Evolutionary conservation across 2,329 filamentous ascomycete genomes (phyloP).

Genomic region (Fusarium sp.): DNA sequence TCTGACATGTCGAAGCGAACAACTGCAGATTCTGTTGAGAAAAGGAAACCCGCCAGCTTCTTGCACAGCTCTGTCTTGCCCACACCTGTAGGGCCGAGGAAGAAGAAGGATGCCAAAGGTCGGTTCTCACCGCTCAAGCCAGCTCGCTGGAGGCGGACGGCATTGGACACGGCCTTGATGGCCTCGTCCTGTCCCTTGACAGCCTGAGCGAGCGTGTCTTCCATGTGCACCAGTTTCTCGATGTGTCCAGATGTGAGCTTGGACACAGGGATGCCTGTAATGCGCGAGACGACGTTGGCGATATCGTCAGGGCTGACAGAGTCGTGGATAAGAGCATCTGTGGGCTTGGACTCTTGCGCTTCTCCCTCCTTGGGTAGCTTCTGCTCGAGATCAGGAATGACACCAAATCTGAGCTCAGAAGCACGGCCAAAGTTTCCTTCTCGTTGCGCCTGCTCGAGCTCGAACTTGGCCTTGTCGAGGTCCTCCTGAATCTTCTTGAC

Average conservation of each 20-base stretch:
- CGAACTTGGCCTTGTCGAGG: constrained; percentile 85
- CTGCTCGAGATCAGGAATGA: constrained; percentile 82
- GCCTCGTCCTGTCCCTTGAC: constrained; percentile 96
- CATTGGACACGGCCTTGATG: constrained; percentile 88
- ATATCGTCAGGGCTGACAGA: constrained; percentile 97
- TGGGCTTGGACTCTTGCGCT: constrained; percentile 48
- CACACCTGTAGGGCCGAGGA: constrained; percentile 94
- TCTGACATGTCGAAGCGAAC: constrained; percentile 98
- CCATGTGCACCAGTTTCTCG: constrained; percentile 95
- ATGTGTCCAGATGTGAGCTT: constrained; percentile 94
- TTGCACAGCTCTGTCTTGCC: constrained; percentile 98
- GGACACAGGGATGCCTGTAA: constrained; percentile 91
- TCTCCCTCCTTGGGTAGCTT: constrained; percentile 81
- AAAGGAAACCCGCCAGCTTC: constrained; percentile 91
- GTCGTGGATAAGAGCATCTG: constrained; percentile 82
- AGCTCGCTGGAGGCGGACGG: constrained; percentile 92
- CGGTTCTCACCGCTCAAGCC: constrained; percentile 92
- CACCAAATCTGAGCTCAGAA: constrained; percentile 89
- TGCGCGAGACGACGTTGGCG: constrained; percentile 86
- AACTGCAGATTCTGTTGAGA: constrained; percentile 90
- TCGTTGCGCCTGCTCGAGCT: constrained; percentile 87
- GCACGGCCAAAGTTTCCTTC: constrained; percentile 89
- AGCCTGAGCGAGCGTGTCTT: constrained; percentile 83
- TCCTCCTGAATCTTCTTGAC: constrained; percentile 90
- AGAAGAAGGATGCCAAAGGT: constrained; percentile 95